Percentiles rank a stretch among this genome's conserved stretches.
Conservation (phyloP, 371 early-diverging fungal genomes). For the Mortierella sp. region DNA sequence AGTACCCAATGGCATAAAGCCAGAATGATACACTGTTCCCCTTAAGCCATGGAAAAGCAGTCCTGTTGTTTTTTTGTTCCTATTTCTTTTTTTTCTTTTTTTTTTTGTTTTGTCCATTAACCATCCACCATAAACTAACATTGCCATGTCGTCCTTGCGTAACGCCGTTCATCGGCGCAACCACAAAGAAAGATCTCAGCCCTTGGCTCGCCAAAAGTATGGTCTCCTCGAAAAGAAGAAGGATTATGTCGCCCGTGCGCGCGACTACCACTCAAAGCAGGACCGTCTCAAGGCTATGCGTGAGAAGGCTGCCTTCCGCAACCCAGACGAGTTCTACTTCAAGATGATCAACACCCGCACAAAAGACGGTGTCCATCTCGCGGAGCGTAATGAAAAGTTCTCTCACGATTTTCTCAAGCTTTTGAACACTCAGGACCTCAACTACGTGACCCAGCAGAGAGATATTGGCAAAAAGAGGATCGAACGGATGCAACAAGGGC, state of each 20-base stretch:
- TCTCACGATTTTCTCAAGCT: conserved; percentile 83
- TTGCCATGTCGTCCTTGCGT: conserved; percentile 72
- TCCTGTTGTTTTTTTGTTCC: background rate
- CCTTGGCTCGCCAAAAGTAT: conserved; percentile 71
- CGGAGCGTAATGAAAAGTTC: conserved; percentile 78
- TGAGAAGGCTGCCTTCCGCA: conserved; percentile 87
- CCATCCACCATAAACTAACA: background rate
- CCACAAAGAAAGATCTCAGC: conserved; percentile 93
- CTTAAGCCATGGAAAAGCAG: background rate
- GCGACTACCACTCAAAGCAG: conserved; percentile 90
- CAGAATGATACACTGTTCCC: too few species aligned
- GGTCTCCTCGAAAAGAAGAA: conserved; percentile 97
- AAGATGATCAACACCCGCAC: conserved; percentile 92
- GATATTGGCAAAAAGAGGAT: conserved; percentile 77
- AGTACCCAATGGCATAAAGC: too few species aligned
- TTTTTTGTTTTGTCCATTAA: conserved; percentile 9
- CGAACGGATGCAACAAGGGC: conserved; percentile 32
- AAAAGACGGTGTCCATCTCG: conserved; percentile 84
- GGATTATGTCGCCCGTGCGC: conserved; percentile 96
- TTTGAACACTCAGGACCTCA: conserved; percentile 92
- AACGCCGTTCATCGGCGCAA: conserved; percentile 90
- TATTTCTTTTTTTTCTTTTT: conserved; percentile 16
- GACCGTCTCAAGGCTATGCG: conserved; percentile 83
- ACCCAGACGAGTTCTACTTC: conserved; percentile 98
- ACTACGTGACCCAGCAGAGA: conserved; percentile 84